A percentile compares a stretch with the other conserved stretches of the same genome.
Conservation (phyloP, 2,329 filamentous ascomycete genomes). For the Penicillium italicum region DNA sequence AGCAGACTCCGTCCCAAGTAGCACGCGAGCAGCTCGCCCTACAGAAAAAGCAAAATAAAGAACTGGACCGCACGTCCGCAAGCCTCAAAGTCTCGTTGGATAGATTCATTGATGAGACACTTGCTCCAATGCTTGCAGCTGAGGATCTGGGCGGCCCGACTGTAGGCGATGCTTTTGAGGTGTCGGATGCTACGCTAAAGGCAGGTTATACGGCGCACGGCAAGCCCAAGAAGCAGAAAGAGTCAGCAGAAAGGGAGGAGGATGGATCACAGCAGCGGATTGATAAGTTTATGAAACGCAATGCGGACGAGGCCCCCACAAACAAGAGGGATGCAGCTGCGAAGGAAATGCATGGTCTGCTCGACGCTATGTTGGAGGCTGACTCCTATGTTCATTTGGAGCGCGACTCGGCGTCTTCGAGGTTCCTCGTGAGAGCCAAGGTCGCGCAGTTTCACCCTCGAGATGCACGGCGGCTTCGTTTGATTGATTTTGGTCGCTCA, state of each 20-base stretch:
- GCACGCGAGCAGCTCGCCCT: slow-evolving; percentile 61
- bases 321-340: slow-evolving; percentile 50
- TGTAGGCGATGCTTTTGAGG: slow-evolving; percentile 69
- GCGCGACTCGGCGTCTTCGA: slow-evolving; percentile 51
- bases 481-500: slow-evolving; percentile 52
- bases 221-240: slow-evolving; percentile 41
- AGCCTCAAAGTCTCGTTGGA: slow-evolving; percentile 62
- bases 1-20: slow-evolving; percentile 59
- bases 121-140: slow-evolving; percentile 73
- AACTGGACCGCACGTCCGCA: slow-evolving; percentile 60
- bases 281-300: slow-evolving; percentile 48
- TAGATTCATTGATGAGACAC: slow-evolving; percentile 65
- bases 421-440: slow-evolving; percentile 54
- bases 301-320: slow-evolving; percentile 25
- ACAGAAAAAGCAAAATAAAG: slow-evolving; percentile 56
- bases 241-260: slow-evolving; percentile 28
- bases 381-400: slow-evolving; percentile 49
- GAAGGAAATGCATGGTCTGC: slow-evolving; percentile 45
- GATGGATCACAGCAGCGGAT: slow-evolving; percentile 47
- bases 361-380: slow-evolving; percentile 47
- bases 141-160: slow-evolving; percentile 81
- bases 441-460: slow-evolving; percentile 55
- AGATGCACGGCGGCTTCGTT: slow-evolving; percentile 50
- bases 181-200: slow-evolving; percentile 52
- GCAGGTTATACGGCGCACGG: slow-evolving; percentile 54